Percentiles rank a stretch among this genome's conserved stretches.
These are phyloP conservation scores for Boletus edulis DNA, from an alignment of 768 basidiomycete genomes.

Conservation along the genomic window DNA sequence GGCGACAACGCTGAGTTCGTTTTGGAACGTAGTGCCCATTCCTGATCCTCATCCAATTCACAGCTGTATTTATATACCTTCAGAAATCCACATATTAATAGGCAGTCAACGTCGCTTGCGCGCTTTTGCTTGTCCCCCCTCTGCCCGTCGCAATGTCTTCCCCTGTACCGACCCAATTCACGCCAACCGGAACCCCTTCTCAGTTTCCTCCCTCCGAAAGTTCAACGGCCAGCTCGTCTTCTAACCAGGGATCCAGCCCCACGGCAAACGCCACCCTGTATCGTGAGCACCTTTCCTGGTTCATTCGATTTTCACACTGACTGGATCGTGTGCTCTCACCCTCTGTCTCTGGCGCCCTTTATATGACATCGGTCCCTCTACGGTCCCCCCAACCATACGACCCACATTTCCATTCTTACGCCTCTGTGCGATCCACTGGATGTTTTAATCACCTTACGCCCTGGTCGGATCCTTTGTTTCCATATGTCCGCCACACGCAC, in stretches of 20 bases:
- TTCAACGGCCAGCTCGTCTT: background rate
- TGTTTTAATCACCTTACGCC: background rate
- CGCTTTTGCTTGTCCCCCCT: background rate
- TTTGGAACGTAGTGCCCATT: background rate
- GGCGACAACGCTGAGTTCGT: background rate
- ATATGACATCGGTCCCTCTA: background rate
- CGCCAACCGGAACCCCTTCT: background rate
- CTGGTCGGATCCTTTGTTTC: background rate
- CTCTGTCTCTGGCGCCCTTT: background rate
- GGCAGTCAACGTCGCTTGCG: background rate
- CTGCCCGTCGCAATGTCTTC: slow-evolving; percentile 12
- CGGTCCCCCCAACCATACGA: background rate
- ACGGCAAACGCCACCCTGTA: slow-evolving; percentile 26
- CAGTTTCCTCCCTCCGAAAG: background rate
- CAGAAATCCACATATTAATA: slow-evolving; percentile 18
- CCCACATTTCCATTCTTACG: background rate
- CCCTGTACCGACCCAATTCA: background rate
- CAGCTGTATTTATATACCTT: background rate
- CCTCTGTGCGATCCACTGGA: slow-evolving; percentile 2
- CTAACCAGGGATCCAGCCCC: background rate
- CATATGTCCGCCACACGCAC: slow-evolving; percentile 1
- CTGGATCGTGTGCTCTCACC: slow-evolving; percentile 8
- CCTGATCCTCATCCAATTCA: background rate
- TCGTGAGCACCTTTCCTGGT: slow-evolving; percentile 20
- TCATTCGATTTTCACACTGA: slow-evolving; percentile 18